Evolutionary conservation across 257 asterid genomes (phyloP).

Genomic region (Solanum pinnatisectum): DNA sequence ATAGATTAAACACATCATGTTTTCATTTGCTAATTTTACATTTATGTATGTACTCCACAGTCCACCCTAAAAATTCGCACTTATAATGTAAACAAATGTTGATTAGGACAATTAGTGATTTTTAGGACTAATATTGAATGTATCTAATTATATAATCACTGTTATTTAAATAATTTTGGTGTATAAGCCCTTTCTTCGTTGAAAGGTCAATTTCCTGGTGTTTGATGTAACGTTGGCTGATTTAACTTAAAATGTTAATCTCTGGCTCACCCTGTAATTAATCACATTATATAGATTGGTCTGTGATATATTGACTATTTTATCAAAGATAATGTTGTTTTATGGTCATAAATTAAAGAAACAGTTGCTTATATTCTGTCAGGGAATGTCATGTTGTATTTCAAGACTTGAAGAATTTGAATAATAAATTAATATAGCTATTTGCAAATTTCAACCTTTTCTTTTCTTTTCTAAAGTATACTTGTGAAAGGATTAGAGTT

Average conservation of each 20-base stretch:
- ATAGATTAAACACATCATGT: not conserved
- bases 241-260: not conserved
- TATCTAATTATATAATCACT: not conserved
- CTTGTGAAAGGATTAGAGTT: not conserved
- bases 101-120: not conserved
- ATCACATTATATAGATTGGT: not conserved
- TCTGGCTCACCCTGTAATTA: not conserved
- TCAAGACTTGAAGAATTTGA: not conserved
- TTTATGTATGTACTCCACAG: not conserved
- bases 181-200: not conserved
- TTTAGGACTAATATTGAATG: not conserved
- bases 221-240: not conserved
- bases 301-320: not conserved
- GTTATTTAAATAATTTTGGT: not conserved
- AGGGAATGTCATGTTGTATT: not conserved
- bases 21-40: not conserved
- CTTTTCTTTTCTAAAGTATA: not conserved
- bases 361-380: not conserved
- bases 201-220: not conserved
- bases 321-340: not conserved
- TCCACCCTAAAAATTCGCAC: not conserved
- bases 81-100: not conserved
- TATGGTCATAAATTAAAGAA: not conserved
- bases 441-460: not conserved
- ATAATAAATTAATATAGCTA: not conserved